phyloP scores from a whole-genome alignment of 2,329 filamentous ascomycete species.

The Blumeria graminis region DNA sequence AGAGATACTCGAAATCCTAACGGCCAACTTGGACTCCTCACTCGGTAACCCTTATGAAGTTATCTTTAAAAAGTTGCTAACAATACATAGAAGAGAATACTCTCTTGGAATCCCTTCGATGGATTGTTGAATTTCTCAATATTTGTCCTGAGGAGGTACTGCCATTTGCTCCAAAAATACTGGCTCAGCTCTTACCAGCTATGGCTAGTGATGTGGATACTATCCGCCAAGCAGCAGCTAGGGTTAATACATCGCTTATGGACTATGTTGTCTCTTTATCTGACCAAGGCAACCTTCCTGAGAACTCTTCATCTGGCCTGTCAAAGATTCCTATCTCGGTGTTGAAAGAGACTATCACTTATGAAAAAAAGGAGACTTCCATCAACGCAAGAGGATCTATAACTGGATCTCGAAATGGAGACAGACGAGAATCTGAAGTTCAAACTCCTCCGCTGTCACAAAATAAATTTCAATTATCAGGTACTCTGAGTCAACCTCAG shows the following conservation, averaged over 20 bases:
- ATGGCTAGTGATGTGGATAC: conserved; percentile 81
- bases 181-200: conserved; percentile 78
- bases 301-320: conserved; percentile 16
- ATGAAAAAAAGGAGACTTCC: conserved; percentile 13
- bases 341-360: conserved; percentile 15
- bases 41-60: conserved; percentile 27
- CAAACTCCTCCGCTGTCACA: conserved; percentile 21
- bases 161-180: conserved; percentile 74
- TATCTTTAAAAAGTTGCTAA: conserved; percentile 4
- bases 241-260: conserved; percentile 78
- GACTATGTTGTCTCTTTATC: conserved; percentile 83
- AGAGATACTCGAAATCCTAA: conserved; percentile 75
- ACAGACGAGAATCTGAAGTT: conserved; percentile 27
- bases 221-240: conserved; percentile 66
- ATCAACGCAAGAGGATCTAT: conserved; percentile 16
- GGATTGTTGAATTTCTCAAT: conserved; percentile 91
- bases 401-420: conserved; percentile 22
- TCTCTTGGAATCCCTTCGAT: conserved; percentile 68
- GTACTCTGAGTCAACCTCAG: conserved; percentile 21
- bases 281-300: conserved; percentile 28
- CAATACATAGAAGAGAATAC: conserved; percentile 54
- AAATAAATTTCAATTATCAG: conserved; percentile 9
- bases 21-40: conserved; percentile 66
- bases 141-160: conserved; percentile 94
- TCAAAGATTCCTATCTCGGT: conserved; percentile 20